Evolutionary conservation across 1,139 yeast species (phyloP), one percentile per base, ranked within the genome.

Genomic region (Oligophagozyma castellii): DNA sequence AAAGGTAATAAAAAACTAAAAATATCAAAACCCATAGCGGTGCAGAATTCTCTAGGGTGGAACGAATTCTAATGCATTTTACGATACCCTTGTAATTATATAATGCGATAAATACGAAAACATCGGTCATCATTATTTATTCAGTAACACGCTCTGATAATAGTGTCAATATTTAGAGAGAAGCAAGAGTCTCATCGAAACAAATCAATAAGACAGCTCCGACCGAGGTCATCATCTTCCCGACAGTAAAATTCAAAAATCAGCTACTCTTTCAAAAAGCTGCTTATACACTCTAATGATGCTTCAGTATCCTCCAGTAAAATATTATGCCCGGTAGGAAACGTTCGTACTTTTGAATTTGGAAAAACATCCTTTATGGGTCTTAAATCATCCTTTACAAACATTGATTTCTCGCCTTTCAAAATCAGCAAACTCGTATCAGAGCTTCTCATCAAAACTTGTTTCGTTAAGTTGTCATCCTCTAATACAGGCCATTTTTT

Each of bases 11-110:
- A 33, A 19, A 33, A 35, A 24, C 35, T 38, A 4, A 53, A 51
- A 24, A 64, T 65, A 24, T 61, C 67, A 3, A 58, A 58, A 29
- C 71, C 71, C 15, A 63, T 63, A 28, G 65, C 65, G 19, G 51
- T 64, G 11, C 61, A 62, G 38, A 65, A 62, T 38, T 63, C 70
- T 5, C 47, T 65, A 26, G 70, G 70, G 22, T 65, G 70, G 70
- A 48, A 38, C 32, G 55, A 42, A 34, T 40, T 45, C 19, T 46
- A 35, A 38, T n/a, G n/a, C n/a, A n/a, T n/a, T n/a, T n/a, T n/a
- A n/a, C n/a, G n/a, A n/a, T n/a, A n/a, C n/a, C n/a, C n/a, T n/a
- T n/a, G n/a, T n/a, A n/a, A n/a, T n/a, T n/a, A n/a, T n/a, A n/a
- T n/a, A n/a, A n/a, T n/a, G n/a, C n/a, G n/a, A n/a, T n/a, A n/a